Base-by-base conservation (phyloP, 306 rosid species). In the Cucurbita pepo region DNA sequence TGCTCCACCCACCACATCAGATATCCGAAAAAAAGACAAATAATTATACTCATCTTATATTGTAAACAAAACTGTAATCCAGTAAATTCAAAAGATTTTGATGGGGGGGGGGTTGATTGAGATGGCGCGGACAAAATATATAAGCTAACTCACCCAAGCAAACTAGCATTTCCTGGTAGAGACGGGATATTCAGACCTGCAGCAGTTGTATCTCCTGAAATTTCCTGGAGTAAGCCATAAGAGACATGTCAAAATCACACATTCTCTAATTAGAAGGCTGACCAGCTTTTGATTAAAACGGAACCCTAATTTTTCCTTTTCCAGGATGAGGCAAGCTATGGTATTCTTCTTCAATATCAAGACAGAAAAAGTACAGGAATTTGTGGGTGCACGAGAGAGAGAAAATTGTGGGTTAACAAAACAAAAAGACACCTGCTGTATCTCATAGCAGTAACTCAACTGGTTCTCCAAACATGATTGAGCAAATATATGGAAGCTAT, bases 161-260 rank as follows among this genome's bases (percentile, higher is more conserved):
- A 86, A 81, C 99, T 64, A 45, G 95, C 95, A 89, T 88, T 91
- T 86, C 87, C 97, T 18, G 92, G 89, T 70, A 80, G 62, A 67
- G 91, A 83, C 52, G 97, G 80, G 56, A 83, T 80, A 74, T 85
- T 94, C 37, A 60, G 48, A 79, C 89, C 79, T 11, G 81, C 69
- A 25, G 83, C 92, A 30, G 81, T 56, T 65, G 84, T 50, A 73
- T 91, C 97, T 72, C 83, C 87, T n/a, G 87, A 75, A 75, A 82
- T 89, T 72, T 89, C 77, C 99, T 94, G 67, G 11, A 86, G 36
- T 57, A 51, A 75, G 54, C 79, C 72, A 56, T 51, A 57, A 57
- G 19, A 41, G 5, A 67, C 54, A 56, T 58, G 73, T 79, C 74
- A 69, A 38, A 51, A 56, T 10, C 53, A 70, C 57, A 65, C 41